Percentiles rank a stretch among this genome's conserved stretches.
These are phyloP conservation scores for Quercus mongolica DNA, from an alignment of 306 rosid genomes.

Conservation along the genomic window DNA sequence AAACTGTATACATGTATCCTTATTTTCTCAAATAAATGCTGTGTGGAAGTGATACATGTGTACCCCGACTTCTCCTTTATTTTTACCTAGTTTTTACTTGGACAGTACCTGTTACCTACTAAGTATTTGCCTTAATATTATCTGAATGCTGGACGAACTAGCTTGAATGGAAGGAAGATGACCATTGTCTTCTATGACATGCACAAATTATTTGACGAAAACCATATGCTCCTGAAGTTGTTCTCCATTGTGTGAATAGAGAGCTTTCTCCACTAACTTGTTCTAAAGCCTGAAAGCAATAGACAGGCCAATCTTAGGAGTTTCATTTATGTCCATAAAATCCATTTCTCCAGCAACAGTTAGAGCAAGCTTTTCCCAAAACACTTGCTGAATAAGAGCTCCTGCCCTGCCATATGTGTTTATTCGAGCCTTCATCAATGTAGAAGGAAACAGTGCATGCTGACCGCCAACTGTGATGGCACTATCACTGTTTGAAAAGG, in stretches of 20 bases:
- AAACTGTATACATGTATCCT: not conserved
- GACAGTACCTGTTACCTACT: not conserved
- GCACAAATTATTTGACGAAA: too few species aligned
- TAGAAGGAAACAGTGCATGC: conserved; percentile 48
- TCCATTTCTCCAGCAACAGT: conserved; percentile 61
- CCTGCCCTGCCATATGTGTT: conserved; percentile 46
- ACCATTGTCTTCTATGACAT: not conserved
- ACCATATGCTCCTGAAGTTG: too few species aligned
- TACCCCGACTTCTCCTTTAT: not conserved
- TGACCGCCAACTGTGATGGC: conserved; percentile 55
- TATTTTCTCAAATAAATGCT: not conserved
- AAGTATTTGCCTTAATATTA: not conserved
- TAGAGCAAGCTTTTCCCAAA: conserved; percentile 44
- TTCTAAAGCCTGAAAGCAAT: conserved; percentile 47
- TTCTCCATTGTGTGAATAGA: not conserved
- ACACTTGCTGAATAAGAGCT: conserved; percentile 51
- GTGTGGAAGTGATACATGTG: not conserved
- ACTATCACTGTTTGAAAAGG: conserved; percentile 37
- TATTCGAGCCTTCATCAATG: conserved; percentile 46
- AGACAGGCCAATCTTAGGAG: conserved; percentile 56
- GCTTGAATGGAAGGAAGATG: not conserved
- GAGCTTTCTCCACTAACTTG: not conserved
- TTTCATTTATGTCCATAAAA: conserved; percentile 16
- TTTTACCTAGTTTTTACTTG: not conserved
- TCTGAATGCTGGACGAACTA: not conserved